A percentile compares a stretch with the other conserved stretches of the same genome.
Evolutionary conservation across 495 filamentous ascomycete genomes (phyloP).

Genomic region (Aspergillus sparsus): DNA sequence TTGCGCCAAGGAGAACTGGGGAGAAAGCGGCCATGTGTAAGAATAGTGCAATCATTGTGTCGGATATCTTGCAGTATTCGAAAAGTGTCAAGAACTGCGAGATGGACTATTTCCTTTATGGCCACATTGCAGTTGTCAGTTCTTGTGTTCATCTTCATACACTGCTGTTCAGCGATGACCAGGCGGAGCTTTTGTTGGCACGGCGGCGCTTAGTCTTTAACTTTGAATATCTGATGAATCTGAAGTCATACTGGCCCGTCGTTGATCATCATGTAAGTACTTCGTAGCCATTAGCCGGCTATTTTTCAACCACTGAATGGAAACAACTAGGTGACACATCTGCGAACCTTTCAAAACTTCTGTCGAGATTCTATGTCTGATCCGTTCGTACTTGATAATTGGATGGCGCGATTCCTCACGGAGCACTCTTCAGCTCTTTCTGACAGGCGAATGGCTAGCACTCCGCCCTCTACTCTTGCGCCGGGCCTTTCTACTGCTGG

Average conservation of each 20-base stretch:
- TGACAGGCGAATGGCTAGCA: conserved; percentile 5
- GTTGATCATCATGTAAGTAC: conserved; percentile 24
- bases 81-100: conserved; percentile 23
- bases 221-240: conserved; percentile 28
- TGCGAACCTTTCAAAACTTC: conserved; percentile 25
- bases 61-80: conserved; percentile 21
- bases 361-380: conserved; percentile 26
- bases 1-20: background rate
- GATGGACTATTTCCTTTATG: conserved; percentile 29
- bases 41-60: conserved; percentile 21
- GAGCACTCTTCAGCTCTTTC: conserved; percentile 25
- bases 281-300: background rate
- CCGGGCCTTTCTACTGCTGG: background rate
- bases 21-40: conserved; percentile 23
- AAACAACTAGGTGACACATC: conserved; percentile 17
- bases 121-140: conserved; percentile 29
- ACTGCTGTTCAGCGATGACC: conserved; percentile 24
- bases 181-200: conserved; percentile 18
- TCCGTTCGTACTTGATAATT: conserved; percentile 29
- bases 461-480: background rate
- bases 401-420: conserved; percentile 33
- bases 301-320: conserved; percentile 7
- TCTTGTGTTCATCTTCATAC: conserved; percentile 33
- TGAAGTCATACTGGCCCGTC: conserved; percentile 27
- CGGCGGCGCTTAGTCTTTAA: conserved; percentile 25